Base-by-base conservation (phyloP, 164 flowering plant genomes). In the Cinnamomum chago region DNA sequence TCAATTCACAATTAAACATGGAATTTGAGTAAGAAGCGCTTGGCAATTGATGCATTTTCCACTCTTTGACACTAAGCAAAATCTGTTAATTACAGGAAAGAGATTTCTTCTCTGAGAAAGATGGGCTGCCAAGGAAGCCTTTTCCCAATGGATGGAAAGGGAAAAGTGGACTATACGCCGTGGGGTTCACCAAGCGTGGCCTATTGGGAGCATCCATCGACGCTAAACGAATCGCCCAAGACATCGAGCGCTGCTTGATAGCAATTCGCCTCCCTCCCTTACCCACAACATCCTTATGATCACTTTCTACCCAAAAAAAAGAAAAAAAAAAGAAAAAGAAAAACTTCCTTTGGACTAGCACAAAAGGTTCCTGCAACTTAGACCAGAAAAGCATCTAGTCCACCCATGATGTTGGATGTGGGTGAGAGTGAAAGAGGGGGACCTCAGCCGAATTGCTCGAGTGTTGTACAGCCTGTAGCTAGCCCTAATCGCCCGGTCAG, bases 131-230 rank as follows among this genome's bases (percentile, higher is more conserved):
- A 33, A 75, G 79, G 79, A 85, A 69, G 75, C 85, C 92, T 77
- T 92, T 88, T 78, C 97, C 97, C 15, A 81, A 90, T 73, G 93
- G 95, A 9, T 92, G 97, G 97, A 92, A 86, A 85, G 97, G 95
- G 0, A 85, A 88, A 25, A 7, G 75, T 71, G 95, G 97, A 22
- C 78, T 92, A 24, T 92, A 90, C 35, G 88, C 95, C 0, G 95
- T 90, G 73, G 97, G 97, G 77, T 90, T 92, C 85, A 88, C 97
- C 7, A 92, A 86, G 76, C 84, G 89, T n/a, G 97, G 97, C 51
- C 64, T 92, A 40, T 84, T 88, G 0, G 95, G 97, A 27, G 86
- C 91, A 0, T 86, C 95, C 13, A 82, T 88, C 84, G 97, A 92
- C 69, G 97, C 97, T 14, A 83, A 69, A 71, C 84, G 85, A 60